These are phyloP conservation scores for Tillandsia fasciculata DNA, from an alignment of 176 grass and related monocot species.

Conservation along the genomic window DNA sequence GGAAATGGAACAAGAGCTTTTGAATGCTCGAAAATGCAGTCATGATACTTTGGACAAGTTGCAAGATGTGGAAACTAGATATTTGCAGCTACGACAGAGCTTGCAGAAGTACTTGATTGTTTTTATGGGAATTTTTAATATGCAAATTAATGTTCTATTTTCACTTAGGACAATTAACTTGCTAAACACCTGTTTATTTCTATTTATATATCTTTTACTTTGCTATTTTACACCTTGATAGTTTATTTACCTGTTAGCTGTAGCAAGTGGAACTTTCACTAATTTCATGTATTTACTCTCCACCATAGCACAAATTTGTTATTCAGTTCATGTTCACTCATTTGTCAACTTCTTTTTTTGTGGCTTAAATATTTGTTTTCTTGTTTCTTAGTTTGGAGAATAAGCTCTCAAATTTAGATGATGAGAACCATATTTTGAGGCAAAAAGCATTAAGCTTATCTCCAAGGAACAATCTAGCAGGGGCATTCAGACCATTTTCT, in stretches of 20 bases:
- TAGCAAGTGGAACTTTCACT: not conserved
- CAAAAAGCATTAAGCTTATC: conserved; percentile 71
- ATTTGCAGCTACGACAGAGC: conserved; percentile 51
- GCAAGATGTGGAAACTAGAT: conserved; percentile 57
- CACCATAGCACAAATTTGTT: not conserved
- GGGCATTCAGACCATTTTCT: conserved; percentile 32
- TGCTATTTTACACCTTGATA: too few relatives aligned
- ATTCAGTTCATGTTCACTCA: not conserved
- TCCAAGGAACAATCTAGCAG: conserved; percentile 48
- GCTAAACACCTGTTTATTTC: not conserved
- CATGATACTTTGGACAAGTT: conserved; percentile 67
- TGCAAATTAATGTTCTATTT: not conserved
- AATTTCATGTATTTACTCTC: not conserved
- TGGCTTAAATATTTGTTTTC: conserved; percentile 10
- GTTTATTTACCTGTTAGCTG: not conserved
- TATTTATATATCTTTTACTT: not conserved
- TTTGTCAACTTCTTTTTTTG: not conserved
- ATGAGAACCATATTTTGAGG: conserved; percentile 84
- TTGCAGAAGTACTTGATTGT: conserved; percentile 45
- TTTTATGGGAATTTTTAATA: not conserved
- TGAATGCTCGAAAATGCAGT: conserved; percentile 42
- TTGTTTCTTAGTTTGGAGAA: conserved; percentile 57
- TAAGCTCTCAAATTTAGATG: conserved; percentile 74
- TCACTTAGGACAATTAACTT: not conserved
- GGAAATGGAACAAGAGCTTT: conserved; percentile 62